Conservation (phyloP, 1,284 basidiomycete genomes). For the Ustilago nuda region DNA sequence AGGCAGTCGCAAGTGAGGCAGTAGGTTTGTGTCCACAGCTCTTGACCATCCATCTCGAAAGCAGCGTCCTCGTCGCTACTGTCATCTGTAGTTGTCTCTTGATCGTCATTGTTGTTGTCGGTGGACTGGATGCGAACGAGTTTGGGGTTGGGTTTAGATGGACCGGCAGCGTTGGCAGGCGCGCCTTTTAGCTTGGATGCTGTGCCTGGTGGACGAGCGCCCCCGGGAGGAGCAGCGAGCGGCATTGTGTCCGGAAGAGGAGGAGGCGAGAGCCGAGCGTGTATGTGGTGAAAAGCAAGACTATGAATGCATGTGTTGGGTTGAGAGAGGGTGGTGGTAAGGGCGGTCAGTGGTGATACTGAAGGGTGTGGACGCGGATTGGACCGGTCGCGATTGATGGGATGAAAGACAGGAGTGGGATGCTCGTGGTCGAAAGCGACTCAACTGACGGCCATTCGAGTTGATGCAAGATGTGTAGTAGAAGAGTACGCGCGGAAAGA, state of each 20-base stretch:
- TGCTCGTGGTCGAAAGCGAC: too few species aligned
- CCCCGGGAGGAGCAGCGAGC: conserved; percentile 13
- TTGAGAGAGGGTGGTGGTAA: not conserved
- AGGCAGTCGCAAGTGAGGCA: conserved; percentile 63
- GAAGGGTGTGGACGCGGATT: not conserved
- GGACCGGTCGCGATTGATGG: too few species aligned
- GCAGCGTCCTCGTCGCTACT: conserved; percentile 53
- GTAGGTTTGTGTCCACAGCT: conserved; percentile 62
- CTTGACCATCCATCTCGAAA: conserved; percentile 65
- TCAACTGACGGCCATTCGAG: not conserved
- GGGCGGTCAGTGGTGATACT: not conserved
- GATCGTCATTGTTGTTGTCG: conserved; percentile 38
- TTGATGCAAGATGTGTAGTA: not conserved
- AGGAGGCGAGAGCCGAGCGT: conserved; percentile 8
- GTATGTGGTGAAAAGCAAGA: not conserved
- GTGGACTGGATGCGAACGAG: conserved; percentile 5
- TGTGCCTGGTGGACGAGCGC: conserved; percentile 26
- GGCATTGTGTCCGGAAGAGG: conserved; percentile 22
- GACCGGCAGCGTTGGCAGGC: conserved; percentile 1
- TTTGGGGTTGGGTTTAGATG: conserved; percentile 37
- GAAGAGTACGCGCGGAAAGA: too few species aligned
- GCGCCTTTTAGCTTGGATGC: conserved; percentile 12
- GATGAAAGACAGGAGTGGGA: too few species aligned
- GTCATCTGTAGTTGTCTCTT: conserved; percentile 41
- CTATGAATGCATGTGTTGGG: conserved; percentile 24